Percentiles rank a stretch among this genome's conserved stretches.
phyloP scores from a whole-genome alignment of 2,329 filamentous ascomycete genomes.

The Sclerotinia minor region DNA sequence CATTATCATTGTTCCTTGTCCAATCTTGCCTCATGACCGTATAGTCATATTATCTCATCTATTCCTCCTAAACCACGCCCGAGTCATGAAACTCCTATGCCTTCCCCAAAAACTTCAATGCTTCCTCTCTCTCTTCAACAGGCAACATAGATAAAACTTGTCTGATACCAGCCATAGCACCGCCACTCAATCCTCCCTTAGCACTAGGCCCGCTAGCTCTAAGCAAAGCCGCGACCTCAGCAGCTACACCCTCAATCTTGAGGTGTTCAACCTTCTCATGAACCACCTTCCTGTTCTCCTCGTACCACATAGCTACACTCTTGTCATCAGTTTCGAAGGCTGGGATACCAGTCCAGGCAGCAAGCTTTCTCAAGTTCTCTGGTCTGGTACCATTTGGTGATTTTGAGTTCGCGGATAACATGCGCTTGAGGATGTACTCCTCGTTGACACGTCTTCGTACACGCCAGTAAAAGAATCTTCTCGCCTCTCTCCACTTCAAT shows the following conservation, averaged over 20 bases:
- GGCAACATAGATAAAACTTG: constrained; percentile 85
- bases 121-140: constrained; percentile 75
- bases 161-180: constrained; percentile 61
- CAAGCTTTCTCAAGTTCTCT: constrained; percentile 71
- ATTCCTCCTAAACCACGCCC: background rate
- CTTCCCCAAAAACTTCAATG: constrained; percentile 39
- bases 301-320: constrained; percentile 90
- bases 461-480: constrained; percentile 99
- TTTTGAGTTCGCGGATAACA: constrained; percentile 52
- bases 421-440: constrained; percentile 93
- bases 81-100: constrained; percentile 22
- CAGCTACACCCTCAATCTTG: constrained; percentile 71
- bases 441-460: constrained; percentile 94
- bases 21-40: background rate
- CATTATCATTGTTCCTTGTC: background rate
- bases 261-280: constrained; percentile 81
- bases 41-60: background rate
- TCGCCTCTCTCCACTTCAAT: constrained; percentile 82
- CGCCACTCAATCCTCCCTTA: constrained; percentile 66
- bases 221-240: constrained; percentile 68
- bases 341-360: constrained; percentile 77
- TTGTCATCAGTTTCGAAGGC: constrained; percentile 78
- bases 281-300: constrained; percentile 84
- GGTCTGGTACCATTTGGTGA: constrained; percentile 56
- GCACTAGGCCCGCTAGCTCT: constrained; percentile 55